A percentile compares a stretch with the other conserved stretches of the same genome.
phyloP scores from a whole-genome alignment of 768 basidiomycete genomes.

The Phylloporus rhodoxanthus region DNA sequence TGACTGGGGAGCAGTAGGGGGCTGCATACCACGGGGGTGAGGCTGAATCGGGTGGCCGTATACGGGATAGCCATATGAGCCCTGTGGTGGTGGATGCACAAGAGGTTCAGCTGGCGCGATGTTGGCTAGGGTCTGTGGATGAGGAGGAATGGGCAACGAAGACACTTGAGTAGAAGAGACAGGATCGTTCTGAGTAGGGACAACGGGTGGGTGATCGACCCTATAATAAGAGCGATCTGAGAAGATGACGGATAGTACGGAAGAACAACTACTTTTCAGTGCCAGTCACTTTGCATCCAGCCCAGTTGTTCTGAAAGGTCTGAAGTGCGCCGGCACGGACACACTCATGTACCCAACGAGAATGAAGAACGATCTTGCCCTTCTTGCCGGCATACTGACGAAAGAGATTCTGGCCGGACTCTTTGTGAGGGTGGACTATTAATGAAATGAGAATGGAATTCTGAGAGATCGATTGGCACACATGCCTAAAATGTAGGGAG shows the following conservation, averaged over 20 bases:
- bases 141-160: slow-evolving; percentile 23
- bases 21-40: slow-evolving; percentile 39
- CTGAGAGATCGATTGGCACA: slow-evolving; percentile 9
- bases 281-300: slow-evolving; percentile 75
- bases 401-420: slow-evolving; percentile 76
- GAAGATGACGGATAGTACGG: background rate
- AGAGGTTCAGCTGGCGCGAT: slow-evolving; percentile 25
- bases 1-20: slow-evolving; percentile 47
- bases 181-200: slow-evolving; percentile 21
- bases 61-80: slow-evolving; percentile 28
- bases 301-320: slow-evolving; percentile 73
- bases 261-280: slow-evolving; percentile 53
- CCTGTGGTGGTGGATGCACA: slow-evolving; percentile 27
- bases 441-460: slow-evolving; percentile 2
- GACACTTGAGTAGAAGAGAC: slow-evolving; percentile 23
- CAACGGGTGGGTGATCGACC: slow-evolving; percentile 20
- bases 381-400: slow-evolving; percentile 77
- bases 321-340: slow-evolving; percentile 62
- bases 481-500: slow-evolving; percentile 74
- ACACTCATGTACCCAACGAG: slow-evolving; percentile 75
- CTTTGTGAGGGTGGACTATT: slow-evolving; percentile 71
- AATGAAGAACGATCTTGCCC: slow-evolving; percentile 68
- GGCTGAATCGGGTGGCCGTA: slow-evolving; percentile 39
- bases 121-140: slow-evolving; percentile 25
- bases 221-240: slow-evolving; percentile 8